Evolutionary conservation across 2,329 filamentous ascomycete species (phyloP).

Genomic region (Sporothrix luriei): DNA sequence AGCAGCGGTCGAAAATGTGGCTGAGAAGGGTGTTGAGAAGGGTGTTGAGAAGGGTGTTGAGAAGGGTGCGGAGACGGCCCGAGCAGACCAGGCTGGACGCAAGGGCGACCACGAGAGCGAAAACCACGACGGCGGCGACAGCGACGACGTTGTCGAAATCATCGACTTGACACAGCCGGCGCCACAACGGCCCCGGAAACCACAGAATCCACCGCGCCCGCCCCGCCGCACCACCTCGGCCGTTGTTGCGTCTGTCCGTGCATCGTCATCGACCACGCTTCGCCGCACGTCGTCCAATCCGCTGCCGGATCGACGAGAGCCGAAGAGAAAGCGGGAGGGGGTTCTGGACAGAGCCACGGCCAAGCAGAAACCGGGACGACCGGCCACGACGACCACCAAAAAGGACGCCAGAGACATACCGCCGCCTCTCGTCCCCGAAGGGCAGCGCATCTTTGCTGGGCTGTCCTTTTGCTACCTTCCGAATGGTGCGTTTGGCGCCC

Average conservation of each 20-base stretch:
- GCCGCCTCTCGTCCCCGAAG: constrained; percentile 52
- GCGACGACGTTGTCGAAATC: constrained; percentile 5
- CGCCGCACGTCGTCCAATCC: constrained; percentile 30
- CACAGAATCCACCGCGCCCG: constrained; percentile 34
- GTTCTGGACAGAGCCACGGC: background rate
- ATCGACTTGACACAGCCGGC: constrained; percentile 16
- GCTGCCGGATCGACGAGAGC: background rate
- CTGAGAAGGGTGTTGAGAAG: background rate
- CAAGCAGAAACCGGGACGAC: background rate
- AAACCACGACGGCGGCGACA: background rate
- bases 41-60: background rate
- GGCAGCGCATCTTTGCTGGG: constrained; percentile 60
- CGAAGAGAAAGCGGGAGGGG: constrained; percentile 4
- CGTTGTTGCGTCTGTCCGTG: background rate
- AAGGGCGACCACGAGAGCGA: background rate
- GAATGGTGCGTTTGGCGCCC: constrained; percentile 70
- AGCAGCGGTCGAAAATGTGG: constrained; percentile 1
- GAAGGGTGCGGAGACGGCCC: background rate
- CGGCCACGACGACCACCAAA: background rate
- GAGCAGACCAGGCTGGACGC: background rate
- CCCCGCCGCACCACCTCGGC: constrained; percentile 38
- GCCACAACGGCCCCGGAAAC: background rate
- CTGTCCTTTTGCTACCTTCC: constrained; percentile 78
- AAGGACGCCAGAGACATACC: background rate
- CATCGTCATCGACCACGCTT: background rate